A percentile compares a stretch with the other conserved stretches of the same genome.
These are phyloP conservation scores for Lipomyces japonicus DNA, from an alignment of 805 yeast genomes.

Conservation along the genomic window DNA sequence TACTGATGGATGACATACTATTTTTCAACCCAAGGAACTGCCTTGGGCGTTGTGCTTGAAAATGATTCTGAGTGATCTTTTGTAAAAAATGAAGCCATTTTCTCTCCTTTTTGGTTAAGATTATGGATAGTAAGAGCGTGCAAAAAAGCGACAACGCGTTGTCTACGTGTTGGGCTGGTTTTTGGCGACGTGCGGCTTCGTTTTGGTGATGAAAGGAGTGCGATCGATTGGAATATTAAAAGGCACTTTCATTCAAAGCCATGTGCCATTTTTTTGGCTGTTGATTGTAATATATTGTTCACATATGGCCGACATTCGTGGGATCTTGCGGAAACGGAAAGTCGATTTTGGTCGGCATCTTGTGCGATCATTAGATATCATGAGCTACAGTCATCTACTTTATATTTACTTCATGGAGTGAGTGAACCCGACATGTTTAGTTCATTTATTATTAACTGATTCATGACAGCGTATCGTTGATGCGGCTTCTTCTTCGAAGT, in stretches of 20 bases:
- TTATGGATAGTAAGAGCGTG: too few relatives aligned
- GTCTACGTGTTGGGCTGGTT: too few relatives aligned
- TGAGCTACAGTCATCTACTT: constrained; percentile 26
- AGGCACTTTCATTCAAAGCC: too few relatives aligned
- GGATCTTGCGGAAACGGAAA: constrained; percentile 22
- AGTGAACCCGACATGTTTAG: background rate
- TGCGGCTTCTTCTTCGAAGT: constrained; percentile 24
- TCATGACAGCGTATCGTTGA: constrained; percentile 21
- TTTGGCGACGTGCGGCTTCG: too few relatives aligned
- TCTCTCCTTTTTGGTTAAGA: background rate
- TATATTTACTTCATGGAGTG: constrained; percentile 27
- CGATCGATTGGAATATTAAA: too few relatives aligned
- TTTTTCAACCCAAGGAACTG: constrained; percentile 85
- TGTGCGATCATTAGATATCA: constrained; percentile 25
- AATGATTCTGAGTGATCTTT: background rate
- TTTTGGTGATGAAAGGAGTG: too few relatives aligned
- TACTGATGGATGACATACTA: constrained; percentile 43
- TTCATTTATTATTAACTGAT: background rate
- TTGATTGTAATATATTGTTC: too few relatives aligned
- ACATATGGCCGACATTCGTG: constrained; percentile 4
- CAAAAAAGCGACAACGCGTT: too few relatives aligned
- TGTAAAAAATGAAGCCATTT: background rate
- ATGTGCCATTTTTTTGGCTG: too few relatives aligned
- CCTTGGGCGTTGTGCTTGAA: constrained; percentile 9
- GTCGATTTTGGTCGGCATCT: constrained; percentile 27